A percentile compares a stretch with the other conserved stretches of the same genome.
phyloP scores from a whole-genome alignment of 768 basidiomycete genomes.

The Mycena leptocephala region DNA sequence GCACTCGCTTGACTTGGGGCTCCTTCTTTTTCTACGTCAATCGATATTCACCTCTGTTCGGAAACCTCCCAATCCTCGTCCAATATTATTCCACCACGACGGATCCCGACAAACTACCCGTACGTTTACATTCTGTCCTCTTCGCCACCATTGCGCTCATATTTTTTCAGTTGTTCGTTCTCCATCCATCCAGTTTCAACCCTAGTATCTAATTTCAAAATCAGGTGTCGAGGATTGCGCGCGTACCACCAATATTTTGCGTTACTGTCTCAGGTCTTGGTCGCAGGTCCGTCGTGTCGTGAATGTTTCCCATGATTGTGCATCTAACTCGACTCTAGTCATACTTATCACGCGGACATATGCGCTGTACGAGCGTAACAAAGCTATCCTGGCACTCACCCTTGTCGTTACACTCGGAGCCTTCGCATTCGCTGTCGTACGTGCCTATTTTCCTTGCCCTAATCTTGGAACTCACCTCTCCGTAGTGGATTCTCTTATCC shows the following conservation, averaged over 20 bases:
- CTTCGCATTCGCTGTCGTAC: conserved; percentile 51
- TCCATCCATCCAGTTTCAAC: neutral
- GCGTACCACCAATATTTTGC: conserved; percentile 55
- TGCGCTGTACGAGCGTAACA: conserved; percentile 58
- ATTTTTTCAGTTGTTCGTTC: conserved; percentile 6
- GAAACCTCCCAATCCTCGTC: conserved; percentile 55
- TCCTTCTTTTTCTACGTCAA: conserved; percentile 58
- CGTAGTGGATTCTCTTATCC: conserved; percentile 1
- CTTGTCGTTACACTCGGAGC: conserved; percentile 42
- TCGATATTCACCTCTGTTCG: conserved; percentile 58
- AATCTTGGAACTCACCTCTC: neutral
- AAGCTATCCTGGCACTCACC: conserved; percentile 46
- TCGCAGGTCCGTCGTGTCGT: conserved; percentile 47
- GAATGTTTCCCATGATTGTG: conserved; percentile 11
- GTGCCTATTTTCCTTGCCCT: conserved; percentile 28
- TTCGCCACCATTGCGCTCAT: conserved; percentile 7
- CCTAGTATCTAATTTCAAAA: conserved; percentile 7
- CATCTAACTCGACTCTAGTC: conserved; percentile 38
- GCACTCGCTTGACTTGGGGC: conserved; percentile 47
- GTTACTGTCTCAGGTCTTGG: conserved; percentile 51
- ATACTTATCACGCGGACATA: conserved; percentile 62
- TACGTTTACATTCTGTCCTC: conserved; percentile 38
- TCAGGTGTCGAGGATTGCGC: conserved; percentile 51
- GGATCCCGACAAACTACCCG: conserved; percentile 43
- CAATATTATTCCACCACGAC: conserved; percentile 53